Conservation (phyloP, 2,329 filamentous ascomycete genomes). For the Plectosphaerella sp. region DNA sequence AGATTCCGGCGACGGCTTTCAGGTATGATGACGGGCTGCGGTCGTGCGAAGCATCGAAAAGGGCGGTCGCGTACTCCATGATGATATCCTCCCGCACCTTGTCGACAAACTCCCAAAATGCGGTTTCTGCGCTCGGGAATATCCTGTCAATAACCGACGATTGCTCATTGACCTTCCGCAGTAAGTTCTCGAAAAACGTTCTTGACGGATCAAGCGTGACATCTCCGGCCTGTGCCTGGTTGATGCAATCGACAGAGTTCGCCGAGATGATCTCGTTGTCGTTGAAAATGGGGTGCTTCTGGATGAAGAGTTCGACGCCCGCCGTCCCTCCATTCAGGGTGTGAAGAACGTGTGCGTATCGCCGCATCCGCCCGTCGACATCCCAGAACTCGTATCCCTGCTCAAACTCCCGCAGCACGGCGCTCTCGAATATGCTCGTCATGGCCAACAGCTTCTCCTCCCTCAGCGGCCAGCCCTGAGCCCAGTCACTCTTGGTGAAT, state of each 20-base stretch:
- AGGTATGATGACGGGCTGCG: conserved; percentile 73
- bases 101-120: conserved; percentile 75
- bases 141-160: conserved; percentile 73
- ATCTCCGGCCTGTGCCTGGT: conserved; percentile 58
- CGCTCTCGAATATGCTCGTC: conserved; percentile 81
- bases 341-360: conserved; percentile 83
- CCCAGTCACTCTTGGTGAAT: conserved; percentile 78
- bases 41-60: conserved; percentile 85
- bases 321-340: conserved; percentile 75
- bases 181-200: conserved; percentile 72
- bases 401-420: conserved; percentile 86
- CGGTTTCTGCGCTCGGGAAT: conserved; percentile 66
- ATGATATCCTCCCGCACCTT: conserved; percentile 81
- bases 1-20: conserved; percentile 80
- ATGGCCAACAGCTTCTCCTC: conserved; percentile 70
- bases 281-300: conserved; percentile 80
- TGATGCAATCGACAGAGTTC: conserved; percentile 77
- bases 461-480: conserved; percentile 66
- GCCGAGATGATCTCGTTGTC: conserved; percentile 63
- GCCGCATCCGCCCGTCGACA: conserved; percentile 80
- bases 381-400: conserved; percentile 88
- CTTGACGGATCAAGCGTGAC: conserved; percentile 77
- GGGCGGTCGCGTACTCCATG: conserved; percentile 76
- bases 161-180: conserved; percentile 78
- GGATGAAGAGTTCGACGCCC: conserved; percentile 79